Evolutionary conservation across 2,329 filamentous ascomycete species (phyloP).

Genomic region (Phialophora macrospora): DNA sequence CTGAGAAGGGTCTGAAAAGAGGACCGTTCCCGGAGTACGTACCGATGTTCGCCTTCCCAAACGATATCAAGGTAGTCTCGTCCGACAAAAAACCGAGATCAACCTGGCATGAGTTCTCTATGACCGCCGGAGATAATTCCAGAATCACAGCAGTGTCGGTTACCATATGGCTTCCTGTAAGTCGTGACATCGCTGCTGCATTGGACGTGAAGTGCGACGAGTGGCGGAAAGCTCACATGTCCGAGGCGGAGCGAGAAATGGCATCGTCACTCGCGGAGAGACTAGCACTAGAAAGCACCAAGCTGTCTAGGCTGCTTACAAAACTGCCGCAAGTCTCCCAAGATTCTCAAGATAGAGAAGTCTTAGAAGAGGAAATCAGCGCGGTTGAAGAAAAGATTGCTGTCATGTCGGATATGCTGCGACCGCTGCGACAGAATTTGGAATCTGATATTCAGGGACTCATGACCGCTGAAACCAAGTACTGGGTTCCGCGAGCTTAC

Average conservation of each 20-base stretch:
- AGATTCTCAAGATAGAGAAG: conserved; percentile 79
- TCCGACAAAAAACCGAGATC: conserved; percentile 90
- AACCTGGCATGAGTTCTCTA: conserved; percentile 99
- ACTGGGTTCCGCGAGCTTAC: conserved; percentile 94
- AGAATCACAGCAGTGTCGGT: conserved; percentile 91
- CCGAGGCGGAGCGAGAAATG: conserved; percentile 92
- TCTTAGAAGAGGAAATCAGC: conserved; percentile 91
- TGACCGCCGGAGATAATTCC: conserved; percentile 91
- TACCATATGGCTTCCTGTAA: conserved; percentile 89
- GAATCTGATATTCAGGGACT: conserved; percentile 97
- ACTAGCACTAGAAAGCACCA: conserved; percentile 82
- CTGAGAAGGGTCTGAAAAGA: conserved; percentile 77
- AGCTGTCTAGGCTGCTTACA: conserved; percentile 84
- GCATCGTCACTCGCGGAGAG: conserved; percentile 89
- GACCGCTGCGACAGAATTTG: conserved; percentile 89
- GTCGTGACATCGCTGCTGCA: conserved; percentile 78
- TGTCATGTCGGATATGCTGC: conserved; percentile 93
- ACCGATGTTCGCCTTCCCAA: conserved; percentile 98
- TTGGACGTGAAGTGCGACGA: conserved; percentile 75
- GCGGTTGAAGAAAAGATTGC: conserved; percentile 95
- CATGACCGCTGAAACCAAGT: conserved; percentile 90
- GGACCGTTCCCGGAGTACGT: conserved; percentile 95
- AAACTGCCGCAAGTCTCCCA: conserved; percentile 79
- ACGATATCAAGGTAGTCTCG: conserved; percentile 95
- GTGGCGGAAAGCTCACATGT: conserved; percentile 93